Base-by-base conservation (phyloP, 352 stramenopile species). In the Phytophthora pini region DNA sequence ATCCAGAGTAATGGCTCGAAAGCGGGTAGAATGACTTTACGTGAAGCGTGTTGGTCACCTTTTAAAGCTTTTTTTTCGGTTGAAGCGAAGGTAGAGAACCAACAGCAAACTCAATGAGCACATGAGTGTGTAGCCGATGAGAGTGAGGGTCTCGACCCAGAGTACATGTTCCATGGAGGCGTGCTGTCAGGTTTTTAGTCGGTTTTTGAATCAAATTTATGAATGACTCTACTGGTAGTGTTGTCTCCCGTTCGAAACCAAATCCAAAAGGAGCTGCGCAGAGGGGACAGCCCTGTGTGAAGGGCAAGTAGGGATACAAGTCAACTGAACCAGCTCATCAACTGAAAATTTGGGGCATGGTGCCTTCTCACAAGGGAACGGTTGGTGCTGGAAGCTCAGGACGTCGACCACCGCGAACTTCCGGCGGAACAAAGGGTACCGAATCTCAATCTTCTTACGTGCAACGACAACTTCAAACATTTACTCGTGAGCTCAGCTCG, bases 1-100 rank as follows among this genome's bases (percentile, higher is more conserved):
- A 82, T 64, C 70, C 74, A 80, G 0, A 87, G 73, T 40, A 87
- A 24, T 1, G 76, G 76, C 22, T 87, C 79, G 26, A 82, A 85
- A 6, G 74, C 70, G 15, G 79, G 79, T n/a, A 87, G 50, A 29
- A 87, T 72, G 26, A 84, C 44, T 55, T 84, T 79, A 10, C 63
- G 61, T 3, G 70, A 57, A 17, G 77, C 75, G 13, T 61, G 44
- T 4, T 22, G 12, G 48, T 75, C 73, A 15, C 77, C 77, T 20
- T 69, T 68, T 36, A 79, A 77, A 5, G 74, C 74, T n/a, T 6
- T 69, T 70, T 17, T 58, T 41, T 0, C 74, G 68, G 24, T 71
- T 71, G 15, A 73, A 44, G 2, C 66, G 62, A 22, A 86, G 48
- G 47, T 85, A 81, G 8, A 64, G 7, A 10, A 82, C n/a, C 36